These are phyloP conservation scores for Adansonia digitata DNA, from an alignment of 345 rosid species.

Conservation along the genomic window DNA sequence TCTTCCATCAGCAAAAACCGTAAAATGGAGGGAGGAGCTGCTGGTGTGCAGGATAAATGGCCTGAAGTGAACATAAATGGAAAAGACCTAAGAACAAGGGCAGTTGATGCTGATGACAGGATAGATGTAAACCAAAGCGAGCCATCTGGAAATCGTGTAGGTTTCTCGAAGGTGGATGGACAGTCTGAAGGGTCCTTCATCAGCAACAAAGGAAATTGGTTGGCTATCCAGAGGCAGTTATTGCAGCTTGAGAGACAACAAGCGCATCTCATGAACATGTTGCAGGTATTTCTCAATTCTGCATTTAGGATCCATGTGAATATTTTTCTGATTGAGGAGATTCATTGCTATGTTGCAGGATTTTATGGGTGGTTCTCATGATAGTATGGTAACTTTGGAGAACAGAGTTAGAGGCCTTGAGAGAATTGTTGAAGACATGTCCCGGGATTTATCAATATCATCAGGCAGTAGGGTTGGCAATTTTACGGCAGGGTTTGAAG, in stretches of 20 bases:
- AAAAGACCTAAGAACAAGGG: conserved; percentile 49
- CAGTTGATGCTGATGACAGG: conserved; percentile 45
- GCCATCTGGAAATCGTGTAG: conserved; percentile 43
- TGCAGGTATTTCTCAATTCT: conserved; percentile 56
- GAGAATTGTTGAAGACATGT: conserved; percentile 96
- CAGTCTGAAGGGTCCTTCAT: conserved; percentile 74
- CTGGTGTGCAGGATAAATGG: conserved; percentile 29
- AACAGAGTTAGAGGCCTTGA: conserved; percentile 96
- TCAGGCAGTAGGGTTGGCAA: conserved; percentile 65
- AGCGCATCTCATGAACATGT: conserved; percentile 85
- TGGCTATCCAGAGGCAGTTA: conserved; percentile 93
- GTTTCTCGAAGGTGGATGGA: conserved; percentile 55
- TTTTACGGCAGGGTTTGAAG: conserved; percentile 61
- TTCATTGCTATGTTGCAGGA: conserved; percentile 46
- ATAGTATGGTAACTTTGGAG: conserved; percentile 90
- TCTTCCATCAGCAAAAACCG: conserved; percentile 31
- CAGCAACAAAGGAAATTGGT: conserved; percentile 81
- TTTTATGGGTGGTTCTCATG: conserved; percentile 97
- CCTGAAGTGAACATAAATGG: conserved; percentile 38
- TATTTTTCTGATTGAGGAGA: conserved; percentile 20
- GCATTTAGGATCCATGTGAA: conserved; percentile 7
- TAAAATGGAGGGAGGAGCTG: conserved; percentile 36
- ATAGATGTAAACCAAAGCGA: conserved; percentile 48
- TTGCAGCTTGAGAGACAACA: conserved; percentile 92
- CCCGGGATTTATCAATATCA: conserved; percentile 77